Base-by-base conservation (phyloP, 1,284 basidiomycete genomes). In the Bjerkandera adusta region DNA sequence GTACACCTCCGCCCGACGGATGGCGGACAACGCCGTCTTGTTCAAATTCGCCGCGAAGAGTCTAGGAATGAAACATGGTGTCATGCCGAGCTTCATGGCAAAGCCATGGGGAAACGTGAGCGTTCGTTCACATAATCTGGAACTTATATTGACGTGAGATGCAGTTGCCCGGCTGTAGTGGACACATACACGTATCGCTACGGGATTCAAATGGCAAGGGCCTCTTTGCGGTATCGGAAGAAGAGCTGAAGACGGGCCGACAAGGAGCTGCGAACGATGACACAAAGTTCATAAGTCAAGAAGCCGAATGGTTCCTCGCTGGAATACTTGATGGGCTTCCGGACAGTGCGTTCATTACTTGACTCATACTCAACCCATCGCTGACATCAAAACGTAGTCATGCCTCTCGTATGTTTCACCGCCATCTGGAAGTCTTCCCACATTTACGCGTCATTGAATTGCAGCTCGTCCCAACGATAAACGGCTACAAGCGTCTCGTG, bases 1-100 rank as follows among this genome's bases (percentile, higher is more conserved):
- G 10, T 98, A 97, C 62, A 93, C 89, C 2, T 78, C 83, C 22
- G 88, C 89, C 1, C 63, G 80, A 12, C 73, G 88, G 43, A 96
- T 98, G 85, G 96, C 93, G 1, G 96, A 99, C 62, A 97, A 97
- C 62, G 93, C 93, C 0, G 79, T 87, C 42, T 69, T 98, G 33
- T 98, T 93, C 81, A 99, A 99, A 66, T 90, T 88, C 57, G 68
- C 92, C 11, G 90, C 92, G 5, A 97, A 97, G 72, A 93, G 90
- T 53, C 68, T 96, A 3, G 95, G 95, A 0, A 92, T 97, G 78
- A 83, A 88, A 63, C 76, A 89, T 55, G 89, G 88, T 6, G 77
- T 99, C 45, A 77, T 92, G 38, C 95, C 95, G 0, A 96, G 92
- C 48, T 99, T 99, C 66, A 98, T 99, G 96, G 95, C 96, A 0